Base-by-base conservation (phyloP, 345 rosid species). In the Anacardium occidentale region DNA sequence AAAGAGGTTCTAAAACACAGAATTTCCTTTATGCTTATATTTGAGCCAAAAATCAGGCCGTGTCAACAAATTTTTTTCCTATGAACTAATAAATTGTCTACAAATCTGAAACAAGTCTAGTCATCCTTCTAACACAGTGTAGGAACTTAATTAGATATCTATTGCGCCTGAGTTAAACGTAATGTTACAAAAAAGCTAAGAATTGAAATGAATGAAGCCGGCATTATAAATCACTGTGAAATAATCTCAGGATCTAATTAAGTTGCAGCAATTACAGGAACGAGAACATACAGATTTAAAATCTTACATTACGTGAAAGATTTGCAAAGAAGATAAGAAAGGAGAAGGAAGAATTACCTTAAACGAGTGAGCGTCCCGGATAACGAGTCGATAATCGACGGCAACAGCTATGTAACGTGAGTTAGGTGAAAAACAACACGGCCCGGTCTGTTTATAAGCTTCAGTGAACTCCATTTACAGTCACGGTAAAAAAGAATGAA, bases 391-490 rank as follows among this genome's bases (percentile, higher is more conserved):
- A 37, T 90, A 92, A 77, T 88, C 96, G 7, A 83, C 90, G 24
- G 97, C 96, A 74, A 89, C 90, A 72, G 99, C 98, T 55, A 92
- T 78, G 85, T 85, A 92, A 44, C 94, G 94, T 62, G 96, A 78
- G 80, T 94, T 88, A 44, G 98, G 98, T 20, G 98, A 94, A 80
- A 94, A 94, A 66, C 90, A 88, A 75, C 89, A 89, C 25, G 97
- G 93, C 45, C 98, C 99, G 18, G 98, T 84, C 75, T 86, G 99
- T 79, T 91, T 88, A 77, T 85, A 88, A 71, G 99, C 77, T 21
- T 89, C 99, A 1, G 99, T 94, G 67, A 92, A 95, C 80, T 95
- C 98, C 99, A 95, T 95, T 74, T 37, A 29, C 25, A 37, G 45
- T 25, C 7, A 17, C 42, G 10, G 12, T 22, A 10, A 32, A 42